Conservation (phyloP, 2,329 filamentous ascomycete genomes). For the Zymoseptoria tritici region DNA sequence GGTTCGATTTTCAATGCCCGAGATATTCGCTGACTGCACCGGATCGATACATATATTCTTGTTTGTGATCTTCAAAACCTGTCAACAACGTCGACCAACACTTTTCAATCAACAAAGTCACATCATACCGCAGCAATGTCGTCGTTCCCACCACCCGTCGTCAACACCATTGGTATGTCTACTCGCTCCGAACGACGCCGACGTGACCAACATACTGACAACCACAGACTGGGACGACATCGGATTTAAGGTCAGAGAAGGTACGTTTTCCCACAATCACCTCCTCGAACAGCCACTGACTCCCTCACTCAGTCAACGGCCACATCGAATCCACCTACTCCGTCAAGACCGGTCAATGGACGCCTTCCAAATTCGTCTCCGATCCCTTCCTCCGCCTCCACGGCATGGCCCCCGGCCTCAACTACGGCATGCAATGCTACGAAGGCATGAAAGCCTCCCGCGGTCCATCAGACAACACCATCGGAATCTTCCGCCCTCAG, state of each 20-base stretch:
- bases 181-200: not conserved
- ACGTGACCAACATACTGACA: conserved; percentile 7
- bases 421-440: conserved; percentile 97
- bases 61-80: not conserved
- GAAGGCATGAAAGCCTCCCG: conserved; percentile 98
- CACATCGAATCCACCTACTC: conserved; percentile 87
- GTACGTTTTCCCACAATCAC: conserved; percentile 39
- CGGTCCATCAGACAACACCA: conserved; percentile 56
- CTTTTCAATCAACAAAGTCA: not conserved
- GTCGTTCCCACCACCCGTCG: conserved; percentile 66
- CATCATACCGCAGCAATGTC: conserved; percentile 18
- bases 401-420: conserved; percentile 89
- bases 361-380: conserved; percentile 66
- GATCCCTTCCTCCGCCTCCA: conserved; percentile 84
- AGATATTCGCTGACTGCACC: not conserved
- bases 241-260: conserved; percentile 87
- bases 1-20: not conserved
- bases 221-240: conserved; percentile 79
- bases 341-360: conserved; percentile 67
- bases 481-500: conserved; percentile 81
- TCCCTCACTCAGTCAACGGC: conserved; percentile 64
- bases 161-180: conserved; percentile 60
- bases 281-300: not conserved
- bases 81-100: not conserved
- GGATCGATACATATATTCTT: not conserved